phyloP scores from a whole-genome alignment of 495 filamentous ascomycete genomes.

The Arthonia radiata region DNA sequence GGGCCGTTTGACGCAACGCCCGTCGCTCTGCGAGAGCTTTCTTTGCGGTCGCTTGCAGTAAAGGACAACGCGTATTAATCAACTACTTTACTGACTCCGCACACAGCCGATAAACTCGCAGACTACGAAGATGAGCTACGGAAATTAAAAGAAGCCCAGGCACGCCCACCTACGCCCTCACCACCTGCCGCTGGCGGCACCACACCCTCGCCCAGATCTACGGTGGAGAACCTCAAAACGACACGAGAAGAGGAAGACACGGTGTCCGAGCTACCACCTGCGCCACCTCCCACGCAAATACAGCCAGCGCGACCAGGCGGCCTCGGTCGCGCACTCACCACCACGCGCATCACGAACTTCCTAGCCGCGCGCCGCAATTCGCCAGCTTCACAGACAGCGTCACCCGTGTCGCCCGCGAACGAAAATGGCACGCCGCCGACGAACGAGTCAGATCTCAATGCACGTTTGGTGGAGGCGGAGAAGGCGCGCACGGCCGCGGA shows the following conservation, averaged over 20 bases:
- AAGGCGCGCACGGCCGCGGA: constrained; percentile 50
- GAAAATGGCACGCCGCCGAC: constrained; percentile 1
- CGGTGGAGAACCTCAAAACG: no score
- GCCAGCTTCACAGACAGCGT: not conserved
- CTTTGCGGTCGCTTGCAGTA: no score
- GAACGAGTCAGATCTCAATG: constrained; percentile 32
- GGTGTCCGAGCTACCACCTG: constrained; percentile 16
- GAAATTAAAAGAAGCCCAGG: constrained; percentile 27
- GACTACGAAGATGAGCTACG: constrained; percentile 86
- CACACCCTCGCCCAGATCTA: constrained; percentile 9
- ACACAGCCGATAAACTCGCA: constrained; percentile 47
- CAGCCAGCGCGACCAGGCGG: constrained; percentile 6
- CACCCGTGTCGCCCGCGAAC: no score
- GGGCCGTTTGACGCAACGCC: no score
- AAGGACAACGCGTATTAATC: no score
- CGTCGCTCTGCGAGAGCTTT: no score
- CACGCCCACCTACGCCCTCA: constrained; percentile 4
- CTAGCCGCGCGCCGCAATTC: constrained; percentile 13
- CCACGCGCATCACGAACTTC: constrained; percentile 11
- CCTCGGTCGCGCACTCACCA: constrained; percentile 8
- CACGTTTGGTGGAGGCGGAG: constrained; percentile 47
- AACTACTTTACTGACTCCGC: not conserved
- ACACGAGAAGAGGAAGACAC: no score
- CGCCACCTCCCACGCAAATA: constrained; percentile 8
- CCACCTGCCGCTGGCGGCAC: constrained; percentile 5